phyloP scores from a whole-genome alignment of 441 rosid genomes.

The Raphanus hybrid region DNA sequence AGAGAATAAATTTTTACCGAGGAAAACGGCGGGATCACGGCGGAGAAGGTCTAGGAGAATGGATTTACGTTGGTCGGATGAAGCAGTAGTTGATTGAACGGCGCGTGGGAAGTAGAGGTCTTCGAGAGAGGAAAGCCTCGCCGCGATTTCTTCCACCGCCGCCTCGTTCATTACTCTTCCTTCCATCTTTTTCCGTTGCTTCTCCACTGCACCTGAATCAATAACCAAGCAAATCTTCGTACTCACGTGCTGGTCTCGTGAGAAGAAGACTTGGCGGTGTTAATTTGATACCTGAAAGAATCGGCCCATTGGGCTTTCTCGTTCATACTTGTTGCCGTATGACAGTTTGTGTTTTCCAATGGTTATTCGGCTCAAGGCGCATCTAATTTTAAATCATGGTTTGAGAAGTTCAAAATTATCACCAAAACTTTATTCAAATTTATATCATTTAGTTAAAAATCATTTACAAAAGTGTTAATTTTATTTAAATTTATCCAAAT shows the following conservation, averaged over 20 bases:
- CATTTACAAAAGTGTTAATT: background rate
- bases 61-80: conserved; percentile 75
- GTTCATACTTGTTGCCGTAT: background rate
- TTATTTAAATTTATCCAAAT: background rate
- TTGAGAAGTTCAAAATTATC: too few relatives aligned
- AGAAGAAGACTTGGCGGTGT: conserved; percentile 19
- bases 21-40: conserved; percentile 83
- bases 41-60: conserved; percentile 85
- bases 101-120: conserved; percentile 90
- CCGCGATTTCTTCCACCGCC: conserved; percentile 62
- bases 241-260: conserved; percentile 8
- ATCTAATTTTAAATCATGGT: too few relatives aligned
- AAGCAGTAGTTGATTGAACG: conserved; percentile 51
- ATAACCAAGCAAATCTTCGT: background rate
- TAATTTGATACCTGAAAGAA: background rate
- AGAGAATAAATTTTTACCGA: conserved; percentile 51
- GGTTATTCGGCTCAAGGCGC: too few relatives aligned
- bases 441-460: too few relatives aligned
- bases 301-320: conserved; percentile 22
- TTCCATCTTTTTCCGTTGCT: conserved; percentile 36
- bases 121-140: conserved; percentile 71
- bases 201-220: conserved; percentile 2
- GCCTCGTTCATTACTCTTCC: conserved; percentile 39
- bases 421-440: too few relatives aligned
- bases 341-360: too few relatives aligned